Percentiles rank a stretch among this genome's conserved stretches.
Evolutionary conservation across 139 green algal species (phyloP).

Genomic region (Closterium sp.): DNA sequence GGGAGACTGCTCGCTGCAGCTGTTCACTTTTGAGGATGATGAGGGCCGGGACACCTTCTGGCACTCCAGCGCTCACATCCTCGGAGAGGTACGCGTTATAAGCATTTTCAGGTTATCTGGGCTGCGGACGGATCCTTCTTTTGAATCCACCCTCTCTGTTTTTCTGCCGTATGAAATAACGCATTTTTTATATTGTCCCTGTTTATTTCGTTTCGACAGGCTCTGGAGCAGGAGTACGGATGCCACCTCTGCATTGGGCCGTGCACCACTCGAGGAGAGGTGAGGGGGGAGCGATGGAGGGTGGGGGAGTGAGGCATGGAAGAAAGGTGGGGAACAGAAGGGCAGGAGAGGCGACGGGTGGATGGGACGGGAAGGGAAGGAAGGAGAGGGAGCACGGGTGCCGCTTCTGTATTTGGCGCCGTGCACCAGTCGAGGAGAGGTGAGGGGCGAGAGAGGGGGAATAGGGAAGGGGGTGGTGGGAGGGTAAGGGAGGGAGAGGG

Average conservation of each 20-base stretch:
- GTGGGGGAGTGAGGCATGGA: too few relatives aligned
- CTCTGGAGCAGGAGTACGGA: slow-evolving; percentile 89
- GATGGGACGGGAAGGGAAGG: too few relatives aligned
- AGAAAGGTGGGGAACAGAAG: too few relatives aligned
- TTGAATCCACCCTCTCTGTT: background rate
- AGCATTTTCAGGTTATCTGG: background rate
- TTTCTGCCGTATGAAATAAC: background rate
- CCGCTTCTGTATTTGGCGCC: too few relatives aligned
- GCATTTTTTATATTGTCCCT: background rate
- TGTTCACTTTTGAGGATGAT: slow-evolving; percentile 82
- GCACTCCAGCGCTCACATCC: slow-evolving; percentile 88
- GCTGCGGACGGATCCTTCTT: background rate
- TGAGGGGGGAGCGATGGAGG: background rate
- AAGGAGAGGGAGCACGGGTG: too few relatives aligned
- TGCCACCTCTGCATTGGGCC: slow-evolving; percentile 96
- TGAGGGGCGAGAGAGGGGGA: too few relatives aligned
- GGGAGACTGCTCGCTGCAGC: slow-evolving; percentile 78
- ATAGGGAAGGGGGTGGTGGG: background rate
- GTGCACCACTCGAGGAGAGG: slow-evolving; percentile 44
- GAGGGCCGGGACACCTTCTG: slow-evolving; percentile 94
- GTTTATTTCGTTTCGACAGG: background rate
- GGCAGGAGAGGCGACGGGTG: too few relatives aligned
- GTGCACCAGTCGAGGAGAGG: too few relatives aligned
- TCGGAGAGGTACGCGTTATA: slow-evolving; percentile 76
- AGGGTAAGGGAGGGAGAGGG: background rate